Base-by-base conservation (phyloP, 2,329 filamentous ascomycete genomes). In the Dactylellina sp. region DNA sequence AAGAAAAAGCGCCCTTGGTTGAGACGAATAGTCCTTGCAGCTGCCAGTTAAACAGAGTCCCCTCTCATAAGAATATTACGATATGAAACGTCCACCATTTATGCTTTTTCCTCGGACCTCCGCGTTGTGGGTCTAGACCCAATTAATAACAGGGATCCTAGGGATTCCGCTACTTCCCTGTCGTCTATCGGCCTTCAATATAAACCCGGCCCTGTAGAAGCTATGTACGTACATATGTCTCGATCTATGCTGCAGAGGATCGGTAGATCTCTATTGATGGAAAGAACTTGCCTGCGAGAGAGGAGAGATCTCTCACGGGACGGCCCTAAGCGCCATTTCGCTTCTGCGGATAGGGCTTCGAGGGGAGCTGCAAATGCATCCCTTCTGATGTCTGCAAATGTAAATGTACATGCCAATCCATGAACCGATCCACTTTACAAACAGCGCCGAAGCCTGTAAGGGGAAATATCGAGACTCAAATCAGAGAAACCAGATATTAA, bases 301-400 rank as follows among this genome's bases (percentile, higher is more conserved):
- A n/a, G 46, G 24, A 68, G 46, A 40, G 18, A 42, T 22, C 57
- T 50, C 49, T 55, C 24, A 50, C 68, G 68, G 68, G 24, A 60
- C 68, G 68, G 68, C 3, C 60, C 68, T 72, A 57, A 72, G 61
- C 59, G 66, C 66, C 50, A 62, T 61, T 56, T 71, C 66, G 59
- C 57, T 52, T 63, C 50, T 20, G 18, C 42, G 46, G 25, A 68
- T 52, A 46, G 24, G 46, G 59, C 24, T 55, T 37, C 28, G 16
- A 44, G 32, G 40, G 18, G 7, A 35, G n/a, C 39, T 66, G 11
- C 32, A 18, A 47, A 39, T 28, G 40, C 6, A 32, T 32, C 28
- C 6, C 12, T 14, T 4, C 9, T 49, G 20, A n/a, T 20, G 46
- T 22, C 44, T 42, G 42, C 35, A 39, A 32, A 42, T 59, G 42